phyloP scores from a whole-genome alignment of 306 rosid species.

The Purshia tridentata region DNA sequence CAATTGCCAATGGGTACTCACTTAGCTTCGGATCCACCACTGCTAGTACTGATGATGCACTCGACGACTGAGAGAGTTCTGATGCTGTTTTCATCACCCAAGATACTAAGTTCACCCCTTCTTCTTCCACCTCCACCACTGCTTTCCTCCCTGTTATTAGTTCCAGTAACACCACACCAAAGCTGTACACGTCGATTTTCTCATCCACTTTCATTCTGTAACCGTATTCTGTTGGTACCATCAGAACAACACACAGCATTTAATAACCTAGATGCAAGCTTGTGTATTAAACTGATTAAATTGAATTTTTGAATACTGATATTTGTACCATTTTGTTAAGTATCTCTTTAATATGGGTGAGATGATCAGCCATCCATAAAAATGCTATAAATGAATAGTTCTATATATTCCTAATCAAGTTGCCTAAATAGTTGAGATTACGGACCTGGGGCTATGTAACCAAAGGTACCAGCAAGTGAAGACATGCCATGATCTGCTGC shows the following conservation, averaged over 20 bases:
- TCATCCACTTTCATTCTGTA: conserved; percentile 90
- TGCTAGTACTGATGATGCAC: conserved; percentile 52
- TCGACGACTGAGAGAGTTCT: conserved; percentile 45
- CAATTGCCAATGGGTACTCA: conserved; percentile 33
- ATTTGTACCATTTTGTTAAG: too few relatives aligned
- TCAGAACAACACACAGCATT: not conserved
- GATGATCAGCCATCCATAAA: too few relatives aligned
- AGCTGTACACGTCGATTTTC: conserved; percentile 92
- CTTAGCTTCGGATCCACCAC: conserved; percentile 46
- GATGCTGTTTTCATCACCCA: conserved; percentile 64
- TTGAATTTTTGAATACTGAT: too few relatives aligned
- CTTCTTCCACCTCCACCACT: conserved; percentile 89
- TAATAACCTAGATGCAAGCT: too few relatives aligned
- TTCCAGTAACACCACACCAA: conserved; percentile 86
- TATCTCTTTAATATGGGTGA: too few relatives aligned
- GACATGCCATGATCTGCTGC: conserved; percentile 91
- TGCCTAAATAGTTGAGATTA: not conserved
- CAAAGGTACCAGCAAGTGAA: conserved; percentile 84
- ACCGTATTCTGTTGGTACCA: conserved; percentile 63
- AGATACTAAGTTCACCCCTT: conserved; percentile 84
- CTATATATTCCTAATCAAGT: too few relatives aligned
- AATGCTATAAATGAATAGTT: too few relatives aligned
- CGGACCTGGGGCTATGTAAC: conserved; percentile 95
- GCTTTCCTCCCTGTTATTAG: conserved; percentile 77
- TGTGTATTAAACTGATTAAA: not conserved